Percentiles rank a stretch among this genome's conserved stretches.
phyloP scores from a whole-genome alignment of 73 alveolate species.

The Blepharisma stoltei region DNA sequence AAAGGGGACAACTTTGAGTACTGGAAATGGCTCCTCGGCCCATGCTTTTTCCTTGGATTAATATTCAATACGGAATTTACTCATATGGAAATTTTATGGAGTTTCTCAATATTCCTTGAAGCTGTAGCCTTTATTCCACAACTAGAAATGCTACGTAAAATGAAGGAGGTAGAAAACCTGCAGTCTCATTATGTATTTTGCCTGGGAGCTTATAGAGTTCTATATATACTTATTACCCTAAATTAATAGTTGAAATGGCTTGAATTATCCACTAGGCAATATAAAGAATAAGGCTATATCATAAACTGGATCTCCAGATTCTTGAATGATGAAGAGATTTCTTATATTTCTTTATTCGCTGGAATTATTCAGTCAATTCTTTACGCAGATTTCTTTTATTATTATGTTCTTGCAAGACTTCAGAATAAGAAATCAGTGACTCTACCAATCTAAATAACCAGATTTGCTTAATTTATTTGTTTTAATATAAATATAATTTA shows the following conservation, averaged over 20 bases:
- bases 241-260: constrained; percentile 58
- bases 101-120: constrained; percentile 86
- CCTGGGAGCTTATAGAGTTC: constrained; percentile 89
- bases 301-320: constrained; percentile 67
- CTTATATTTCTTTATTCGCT: constrained; percentile 74
- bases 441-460: constrained; percentile 22
- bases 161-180: constrained; percentile 73
- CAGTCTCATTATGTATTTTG: constrained; percentile 89
- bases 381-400: constrained; percentile 90
- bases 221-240: no score
- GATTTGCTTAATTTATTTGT: no score
- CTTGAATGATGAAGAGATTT: constrained; percentile 48
- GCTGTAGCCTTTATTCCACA: constrained; percentile 91
- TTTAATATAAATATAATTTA: no score
- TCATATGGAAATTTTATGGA: constrained; percentile 81
- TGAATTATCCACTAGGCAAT: not conserved
- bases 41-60: constrained; percentile 73
- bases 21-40: constrained; percentile 69
- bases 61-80: constrained; percentile 64
- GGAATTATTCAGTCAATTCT: constrained; percentile 81
- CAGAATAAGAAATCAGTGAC: not conserved
- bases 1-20: constrained; percentile 81
- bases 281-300: no score
- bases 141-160: constrained; percentile 78
- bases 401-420: constrained; percentile 50